phyloP scores from a whole-genome alignment of 2,329 filamentous ascomycete genomes.

The Pyrenochaeta sp. region DNA sequence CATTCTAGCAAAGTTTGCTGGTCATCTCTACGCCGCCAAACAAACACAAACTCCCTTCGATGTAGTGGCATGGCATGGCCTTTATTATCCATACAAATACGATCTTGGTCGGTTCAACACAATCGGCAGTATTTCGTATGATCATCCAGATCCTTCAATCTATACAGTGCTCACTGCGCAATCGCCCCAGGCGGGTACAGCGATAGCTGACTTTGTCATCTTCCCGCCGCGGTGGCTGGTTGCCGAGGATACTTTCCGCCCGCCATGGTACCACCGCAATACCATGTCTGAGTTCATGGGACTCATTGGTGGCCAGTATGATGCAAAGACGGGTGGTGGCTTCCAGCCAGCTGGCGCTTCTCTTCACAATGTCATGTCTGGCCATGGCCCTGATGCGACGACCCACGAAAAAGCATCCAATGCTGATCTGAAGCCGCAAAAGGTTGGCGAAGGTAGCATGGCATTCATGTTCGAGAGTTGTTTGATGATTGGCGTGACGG shows the following conservation, averaged over 20 bases:
- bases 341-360: conserved; percentile 71
- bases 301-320: conserved; percentile 68
- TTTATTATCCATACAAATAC: conserved; percentile 69
- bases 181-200: conserved; percentile 62
- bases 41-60: conserved; percentile 75
- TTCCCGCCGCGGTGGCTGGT: conserved; percentile 78
- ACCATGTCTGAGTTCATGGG: conserved; percentile 76
- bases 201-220: conserved; percentile 75
- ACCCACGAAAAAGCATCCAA: conserved; percentile 67
- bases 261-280: conserved; percentile 77
- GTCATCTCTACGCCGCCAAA: conserved; percentile 66
- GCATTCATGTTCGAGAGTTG: conserved; percentile 74
- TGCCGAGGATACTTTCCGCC: conserved; percentile 73
- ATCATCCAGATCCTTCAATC: conserved; percentile 73
- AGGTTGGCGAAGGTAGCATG: conserved; percentile 71
- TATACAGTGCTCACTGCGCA: conserved; percentile 73
- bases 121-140: conserved; percentile 65
- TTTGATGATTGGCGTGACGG: conserved; percentile 75
- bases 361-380: conserved; percentile 78
- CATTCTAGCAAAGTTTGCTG: conserved; percentile 69
- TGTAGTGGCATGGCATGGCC: conserved; percentile 77
- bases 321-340: conserved; percentile 65
- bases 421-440: conserved; percentile 63
- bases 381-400: conserved; percentile 69
- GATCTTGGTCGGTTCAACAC: conserved; percentile 66